phyloP scores from a whole-genome alignment of 139 green algal genomes.

The Ettlia oleoabundans region DNA sequence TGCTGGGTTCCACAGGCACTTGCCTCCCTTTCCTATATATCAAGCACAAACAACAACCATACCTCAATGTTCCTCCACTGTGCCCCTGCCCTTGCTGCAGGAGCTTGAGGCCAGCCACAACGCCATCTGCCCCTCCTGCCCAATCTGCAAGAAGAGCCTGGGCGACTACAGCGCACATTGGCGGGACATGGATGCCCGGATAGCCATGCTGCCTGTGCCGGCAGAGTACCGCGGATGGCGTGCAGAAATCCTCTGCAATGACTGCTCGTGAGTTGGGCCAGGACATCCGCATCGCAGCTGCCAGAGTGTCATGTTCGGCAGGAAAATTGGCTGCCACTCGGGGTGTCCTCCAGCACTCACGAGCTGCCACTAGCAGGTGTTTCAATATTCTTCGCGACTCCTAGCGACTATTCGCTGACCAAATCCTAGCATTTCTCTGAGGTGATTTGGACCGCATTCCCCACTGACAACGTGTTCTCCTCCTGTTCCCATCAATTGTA shows the following conservation, averaged over 20 bases:
- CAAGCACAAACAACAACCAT: no score
- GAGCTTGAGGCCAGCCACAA: constrained; percentile 55
- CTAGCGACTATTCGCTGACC: no score
- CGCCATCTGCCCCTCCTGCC: constrained; percentile 72
- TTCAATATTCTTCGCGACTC: no score
- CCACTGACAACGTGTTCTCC: no score
- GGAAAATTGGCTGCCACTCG: no score
- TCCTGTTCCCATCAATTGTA: no score
- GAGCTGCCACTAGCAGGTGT: no score
- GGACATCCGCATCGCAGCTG: no score
- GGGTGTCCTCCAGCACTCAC: no score
- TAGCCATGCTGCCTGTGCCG: constrained; percentile 68
- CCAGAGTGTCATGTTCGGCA: neutral
- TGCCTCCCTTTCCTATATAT: no score
- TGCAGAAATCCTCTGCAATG: constrained; percentile 78
- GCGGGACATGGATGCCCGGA: constrained; percentile 66
- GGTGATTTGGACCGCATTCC: no score
- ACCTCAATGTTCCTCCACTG: neutral
- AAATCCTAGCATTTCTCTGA: no score
- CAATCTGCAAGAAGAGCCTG: constrained; percentile 76
- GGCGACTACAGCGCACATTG: constrained; percentile 63
- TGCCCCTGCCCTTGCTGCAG: neutral
- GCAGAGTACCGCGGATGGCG: constrained; percentile 65
- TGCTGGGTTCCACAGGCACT: neutral
- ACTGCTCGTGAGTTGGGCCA: constrained; percentile 68